Evolutionary conservation across 306 rosid genomes (phyloP).

Genomic region (Quillaja saponaria): DNA sequence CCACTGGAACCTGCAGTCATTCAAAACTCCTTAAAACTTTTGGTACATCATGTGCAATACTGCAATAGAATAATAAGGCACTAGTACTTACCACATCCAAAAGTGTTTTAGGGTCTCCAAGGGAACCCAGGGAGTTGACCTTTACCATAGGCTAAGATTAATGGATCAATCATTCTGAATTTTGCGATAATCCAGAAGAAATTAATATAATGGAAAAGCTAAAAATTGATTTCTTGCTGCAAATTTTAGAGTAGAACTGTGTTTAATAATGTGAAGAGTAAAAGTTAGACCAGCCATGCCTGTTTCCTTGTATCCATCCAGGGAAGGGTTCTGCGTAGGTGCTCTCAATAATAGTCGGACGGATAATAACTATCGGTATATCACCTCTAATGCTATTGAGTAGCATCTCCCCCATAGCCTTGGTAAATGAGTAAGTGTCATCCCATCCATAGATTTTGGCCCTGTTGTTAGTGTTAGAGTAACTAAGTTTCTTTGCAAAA

Average conservation of each 20-base stretch:
- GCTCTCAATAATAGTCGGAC: constrained; percentile 57
- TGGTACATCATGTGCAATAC: too few species aligned
- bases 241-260: too few species aligned
- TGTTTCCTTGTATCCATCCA: constrained; percentile 62
- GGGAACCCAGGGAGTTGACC: constrained; percentile 52
- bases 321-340: constrained; percentile 54
- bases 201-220: not conserved
- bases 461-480: constrained; percentile 13
- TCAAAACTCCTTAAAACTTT: not conserved
- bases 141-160: constrained; percentile 51
- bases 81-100: constrained; percentile 45
- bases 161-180: constrained; percentile 53
- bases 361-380: constrained; percentile 43
- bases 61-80: too few species aligned
- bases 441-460: constrained; percentile 54
- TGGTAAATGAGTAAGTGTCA: constrained; percentile 55
- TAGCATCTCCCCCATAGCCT: constrained; percentile 61
- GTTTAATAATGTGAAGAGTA: too few species aligned
- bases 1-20: constrained; percentile 5
- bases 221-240: too few species aligned
- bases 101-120: constrained; percentile 47
- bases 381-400: constrained; percentile 44
- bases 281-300: too few species aligned
- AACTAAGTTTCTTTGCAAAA: too few species aligned
- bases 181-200: not conserved